Base-by-base conservation (phyloP, 306 rosid species). In the Dryas alaskensis region DNA sequence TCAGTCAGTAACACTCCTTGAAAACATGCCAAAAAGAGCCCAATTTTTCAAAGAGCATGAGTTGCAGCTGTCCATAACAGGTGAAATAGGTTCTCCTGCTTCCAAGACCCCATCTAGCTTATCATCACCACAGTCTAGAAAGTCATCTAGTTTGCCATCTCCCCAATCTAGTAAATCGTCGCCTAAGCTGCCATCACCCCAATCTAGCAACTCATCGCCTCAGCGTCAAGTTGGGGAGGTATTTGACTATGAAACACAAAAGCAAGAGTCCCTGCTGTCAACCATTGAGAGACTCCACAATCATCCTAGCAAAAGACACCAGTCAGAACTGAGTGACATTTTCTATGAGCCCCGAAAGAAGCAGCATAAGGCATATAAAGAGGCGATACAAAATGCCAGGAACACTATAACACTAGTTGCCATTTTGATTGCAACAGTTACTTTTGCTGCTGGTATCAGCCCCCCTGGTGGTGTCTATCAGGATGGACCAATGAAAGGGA, bases 391-490 rank as follows among this genome's bases (percentile, higher is more conserved):
- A 63, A 89, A 87, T 80, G 89, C 95, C 2, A 87, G 97, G 72
- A 91, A 84, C 81, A 91, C 97, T 0, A 43, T 89, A 27, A 78
- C 70, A 17, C 42, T 91, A 55, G 95, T 91, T 17, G 83, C 97
- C 50, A 72, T 87, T 72, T 72, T 91, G 77, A 91, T 91, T 39
- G 92, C 97, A 1, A 91, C 97, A 0, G 92, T 91, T 14, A 87
- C 91, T 48, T 91, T 89, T 59, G 77, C 97, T 2, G 91, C 95
- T 44, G 97, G 97, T 3, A 81, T 86, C 27, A 85, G 60, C 71
- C 97, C 97, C 4, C 97, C 91, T 2, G 90, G 92, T 17, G 92
- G 92, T 31, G 84, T 87, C 14, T 42, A 80, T 75, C 90, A 84
- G 70, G 87, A 77, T 0, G 92, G 83, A 27, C 53, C 48, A 49